A percentile compares a stretch with the other conserved stretches of the same genome.
These are phyloP conservation scores for Trichoderma gracile DNA, from an alignment of 2,329 filamentous ascomycete species.

Conservation along the genomic window DNA sequence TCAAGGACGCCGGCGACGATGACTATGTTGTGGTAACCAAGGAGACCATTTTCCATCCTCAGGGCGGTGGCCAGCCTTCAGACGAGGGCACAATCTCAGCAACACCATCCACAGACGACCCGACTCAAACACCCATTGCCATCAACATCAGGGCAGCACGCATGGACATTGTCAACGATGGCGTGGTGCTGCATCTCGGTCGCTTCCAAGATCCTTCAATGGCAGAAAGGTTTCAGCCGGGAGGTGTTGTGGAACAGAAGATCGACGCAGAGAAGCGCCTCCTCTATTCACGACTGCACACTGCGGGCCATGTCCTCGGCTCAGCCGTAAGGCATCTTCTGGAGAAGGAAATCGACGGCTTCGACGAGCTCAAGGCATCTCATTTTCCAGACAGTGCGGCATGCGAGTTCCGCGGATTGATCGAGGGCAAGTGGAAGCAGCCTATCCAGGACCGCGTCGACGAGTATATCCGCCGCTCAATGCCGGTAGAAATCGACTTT, in stretches of 20 bases:
- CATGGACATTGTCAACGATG: slow-evolving; percentile 50
- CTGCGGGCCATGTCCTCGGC: slow-evolving; percentile 72
- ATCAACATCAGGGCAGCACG: slow-evolving; percentile 59
- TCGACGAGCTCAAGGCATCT: slow-evolving; percentile 69
- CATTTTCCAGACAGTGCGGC: slow-evolving; percentile 69
- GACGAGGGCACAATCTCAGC: slow-evolving; percentile 61
- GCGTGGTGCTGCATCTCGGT: slow-evolving; percentile 66
- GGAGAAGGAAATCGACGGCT: slow-evolving; percentile 51
- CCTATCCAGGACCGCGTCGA: slow-evolving; percentile 63
- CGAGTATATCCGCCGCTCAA: slow-evolving; percentile 54
- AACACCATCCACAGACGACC: slow-evolving; percentile 37
- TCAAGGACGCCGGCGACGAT: slow-evolving; percentile 55
- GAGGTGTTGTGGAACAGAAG: slow-evolving; percentile 49
- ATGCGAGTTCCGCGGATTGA: slow-evolving; percentile 67
- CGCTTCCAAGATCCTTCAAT: slow-evolving; percentile 45
- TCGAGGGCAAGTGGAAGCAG: slow-evolving; percentile 63
- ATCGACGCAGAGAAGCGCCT: slow-evolving; percentile 62
- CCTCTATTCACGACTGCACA: slow-evolving; percentile 69
- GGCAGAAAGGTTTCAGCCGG: slow-evolving; percentile 37
- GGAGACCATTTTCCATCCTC: slow-evolving; percentile 72
- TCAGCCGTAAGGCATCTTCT: slow-evolving; percentile 63
- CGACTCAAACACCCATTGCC: background rate
- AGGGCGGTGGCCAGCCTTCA: slow-evolving; percentile 73
- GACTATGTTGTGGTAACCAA: slow-evolving; percentile 61
- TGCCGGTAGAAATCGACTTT: slow-evolving; percentile 63